Conservation (phyloP, 164 flowering plant species). For the Aristolochia californica region DNA sequence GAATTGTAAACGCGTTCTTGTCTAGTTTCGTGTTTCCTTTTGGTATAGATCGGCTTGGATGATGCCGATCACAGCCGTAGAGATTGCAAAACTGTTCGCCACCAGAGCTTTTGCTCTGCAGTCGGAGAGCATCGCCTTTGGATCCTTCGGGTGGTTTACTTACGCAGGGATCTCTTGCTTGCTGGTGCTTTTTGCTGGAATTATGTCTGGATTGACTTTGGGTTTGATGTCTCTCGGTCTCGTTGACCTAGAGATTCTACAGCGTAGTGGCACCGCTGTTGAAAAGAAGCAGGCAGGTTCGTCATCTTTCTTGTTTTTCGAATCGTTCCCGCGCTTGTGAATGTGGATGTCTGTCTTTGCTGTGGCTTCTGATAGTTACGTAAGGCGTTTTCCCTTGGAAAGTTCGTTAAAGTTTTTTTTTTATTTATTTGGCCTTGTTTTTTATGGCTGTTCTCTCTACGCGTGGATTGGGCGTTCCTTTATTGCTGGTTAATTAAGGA, state of each 20-base stretch:
- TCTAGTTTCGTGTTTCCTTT: no score
- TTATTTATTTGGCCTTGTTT: no score
- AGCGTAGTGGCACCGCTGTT: conserved; percentile 30
- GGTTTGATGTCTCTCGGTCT: conserved; percentile 41
- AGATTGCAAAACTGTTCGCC: conserved; percentile 8
- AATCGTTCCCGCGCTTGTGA: not conserved
- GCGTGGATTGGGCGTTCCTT: no score
- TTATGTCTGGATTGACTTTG: conserved; percentile 41
- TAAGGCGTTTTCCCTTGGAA: no score
- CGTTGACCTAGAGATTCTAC: conserved; percentile 39
- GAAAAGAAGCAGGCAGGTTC: conserved; percentile 46
- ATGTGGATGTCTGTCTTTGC: not conserved
- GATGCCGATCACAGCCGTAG: conserved; percentile 31
- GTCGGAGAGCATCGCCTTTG: conserved; percentile 15
- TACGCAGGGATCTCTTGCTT: conserved; percentile 29
- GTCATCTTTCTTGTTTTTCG: not conserved
- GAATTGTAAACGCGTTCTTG: no score
- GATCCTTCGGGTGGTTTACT: conserved; percentile 24
- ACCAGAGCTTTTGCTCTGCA: conserved; percentile 2
- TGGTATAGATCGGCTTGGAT: conserved; percentile 8
- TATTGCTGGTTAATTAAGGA: no score
- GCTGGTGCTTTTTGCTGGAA: conserved; percentile 38
- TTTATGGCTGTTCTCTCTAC: no score
- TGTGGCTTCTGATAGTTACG: not conserved
- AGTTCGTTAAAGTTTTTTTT: no score